These are phyloP conservation scores for Parathielavia appendiculata DNA, from an alignment of 495 filamentous ascomycete species.

Conservation along the genomic window DNA sequence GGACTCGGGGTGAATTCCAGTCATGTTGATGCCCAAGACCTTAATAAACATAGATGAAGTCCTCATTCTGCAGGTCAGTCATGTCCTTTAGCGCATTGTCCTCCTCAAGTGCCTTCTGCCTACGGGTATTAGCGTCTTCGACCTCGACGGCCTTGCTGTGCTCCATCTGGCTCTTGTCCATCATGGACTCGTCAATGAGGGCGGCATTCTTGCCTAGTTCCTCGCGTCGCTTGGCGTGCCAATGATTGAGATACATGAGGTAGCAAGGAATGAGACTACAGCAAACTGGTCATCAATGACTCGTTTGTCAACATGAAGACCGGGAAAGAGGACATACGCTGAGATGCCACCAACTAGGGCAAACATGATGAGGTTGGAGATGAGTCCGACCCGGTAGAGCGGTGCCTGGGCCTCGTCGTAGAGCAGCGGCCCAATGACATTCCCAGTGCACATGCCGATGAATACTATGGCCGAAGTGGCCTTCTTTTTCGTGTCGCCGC, in stretches of 20 bases:
- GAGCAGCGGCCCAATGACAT: slow-evolving; percentile 56
- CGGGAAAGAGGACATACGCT: slow-evolving; percentile 32
- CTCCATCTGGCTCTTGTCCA: slow-evolving; percentile 40
- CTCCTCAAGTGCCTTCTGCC: slow-evolving; percentile 37
- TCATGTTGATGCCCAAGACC: background rate
- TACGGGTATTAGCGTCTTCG: slow-evolving; percentile 40
- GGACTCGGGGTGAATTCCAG: too few relatives aligned
- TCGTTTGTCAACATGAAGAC: background rate
- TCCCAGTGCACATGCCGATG: slow-evolving; percentile 58
- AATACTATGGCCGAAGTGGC: slow-evolving; percentile 57
- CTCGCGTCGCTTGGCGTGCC: slow-evolving; percentile 41
- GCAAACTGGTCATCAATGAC: background rate
- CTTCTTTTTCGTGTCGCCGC: slow-evolving; percentile 63
- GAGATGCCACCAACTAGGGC: slow-evolving; percentile 33
- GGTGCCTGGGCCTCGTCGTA: slow-evolving; percentile 58
- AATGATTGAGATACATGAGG: slow-evolving; percentile 45
- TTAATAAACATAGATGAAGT: slow-evolving; percentile 56
- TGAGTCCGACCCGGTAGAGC: slow-evolving; percentile 52
- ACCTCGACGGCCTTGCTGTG: slow-evolving; percentile 41
- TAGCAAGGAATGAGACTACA: slow-evolving; percentile 39
- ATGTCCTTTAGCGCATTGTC: slow-evolving; percentile 49
- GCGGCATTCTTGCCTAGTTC: slow-evolving; percentile 42
- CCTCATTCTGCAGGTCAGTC: slow-evolving; percentile 52
- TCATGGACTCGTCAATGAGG: slow-evolving; percentile 38
- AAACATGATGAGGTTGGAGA: slow-evolving; percentile 46